Evolutionary conservation across 768 basidiomycete genomes (phyloP).

Genomic region (Dacryopinax primogenitus): DNA sequence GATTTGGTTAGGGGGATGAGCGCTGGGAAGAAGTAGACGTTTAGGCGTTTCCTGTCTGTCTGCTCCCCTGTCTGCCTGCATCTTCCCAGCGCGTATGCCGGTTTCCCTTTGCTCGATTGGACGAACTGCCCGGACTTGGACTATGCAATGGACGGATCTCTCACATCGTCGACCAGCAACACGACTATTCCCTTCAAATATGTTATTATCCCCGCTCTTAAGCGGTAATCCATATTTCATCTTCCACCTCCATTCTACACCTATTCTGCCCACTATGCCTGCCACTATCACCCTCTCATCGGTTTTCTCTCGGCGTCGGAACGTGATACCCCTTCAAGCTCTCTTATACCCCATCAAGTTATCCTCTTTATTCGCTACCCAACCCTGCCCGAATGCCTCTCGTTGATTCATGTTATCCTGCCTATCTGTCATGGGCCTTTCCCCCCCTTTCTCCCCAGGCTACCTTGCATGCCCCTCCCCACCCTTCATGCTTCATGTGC

Average conservation of each 20-base stretch:
- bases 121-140: too few relatives aligned
- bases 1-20: conserved; percentile 34
- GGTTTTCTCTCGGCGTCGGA: conserved; percentile 8
- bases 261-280: background rate
- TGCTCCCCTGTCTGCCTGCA: too few relatives aligned
- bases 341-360: background rate
- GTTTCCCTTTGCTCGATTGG: too few relatives aligned
- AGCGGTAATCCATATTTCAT: conserved; percentile 7
- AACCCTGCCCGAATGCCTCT: background rate
- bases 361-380: background rate
- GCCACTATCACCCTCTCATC: conserved; percentile 4
- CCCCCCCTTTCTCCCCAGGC: background rate
- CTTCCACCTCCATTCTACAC: background rate
- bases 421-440: conserved; percentile 6
- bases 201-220: conserved; percentile 3
- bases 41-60: too few relatives aligned
- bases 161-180: too few relatives aligned
- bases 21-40: background rate
- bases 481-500: background rate
- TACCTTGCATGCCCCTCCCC: background rate
- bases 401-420: conserved; percentile 7
- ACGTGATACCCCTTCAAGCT: conserved; percentile 9
- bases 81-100: too few relatives aligned
- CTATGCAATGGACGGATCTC: too few relatives aligned
- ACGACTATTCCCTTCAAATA: background rate